A percentile compares a stretch with the other conserved stretches of the same genome.
phyloP scores from a whole-genome alignment of 208 protist species.

The Leishmania mexicana region DNA sequence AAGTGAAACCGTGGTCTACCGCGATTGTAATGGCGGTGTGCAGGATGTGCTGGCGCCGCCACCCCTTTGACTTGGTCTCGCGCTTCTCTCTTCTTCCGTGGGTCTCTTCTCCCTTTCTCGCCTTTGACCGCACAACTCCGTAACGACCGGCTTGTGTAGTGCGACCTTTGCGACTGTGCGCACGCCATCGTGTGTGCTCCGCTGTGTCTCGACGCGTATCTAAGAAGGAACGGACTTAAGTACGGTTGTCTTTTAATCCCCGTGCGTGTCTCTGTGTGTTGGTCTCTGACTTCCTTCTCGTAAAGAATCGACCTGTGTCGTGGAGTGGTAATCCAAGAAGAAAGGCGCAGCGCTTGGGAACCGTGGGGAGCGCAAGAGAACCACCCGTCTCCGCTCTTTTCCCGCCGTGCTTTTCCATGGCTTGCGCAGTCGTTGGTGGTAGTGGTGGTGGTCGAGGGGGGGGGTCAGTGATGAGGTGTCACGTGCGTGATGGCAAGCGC shows the following conservation, averaged over 20 bases:
- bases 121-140: background rate
- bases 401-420: background rate
- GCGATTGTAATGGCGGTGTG: background rate
- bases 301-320: background rate
- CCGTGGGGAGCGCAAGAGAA: background rate
- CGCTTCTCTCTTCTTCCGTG: background rate
- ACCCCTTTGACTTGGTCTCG: background rate
- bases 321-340: background rate
- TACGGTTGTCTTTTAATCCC: background rate
- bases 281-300: background rate
- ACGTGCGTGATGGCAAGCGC: background rate
- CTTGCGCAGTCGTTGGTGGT: background rate
- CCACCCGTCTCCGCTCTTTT: background rate
- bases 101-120: background rate
- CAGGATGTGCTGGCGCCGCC: background rate
- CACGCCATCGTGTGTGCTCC: background rate
- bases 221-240: background rate
- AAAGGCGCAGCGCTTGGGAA: background rate
- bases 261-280: background rate
- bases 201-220: background rate
- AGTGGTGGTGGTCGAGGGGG: background rate
- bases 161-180: background rate
- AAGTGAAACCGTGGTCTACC: slow-evolving; percentile 2
- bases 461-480: background rate
- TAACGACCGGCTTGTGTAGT: background rate